A percentile compares a stretch with the other conserved stretches of the same genome.
Evolutionary conservation across 2,329 filamentous ascomycete species (phyloP).

Genomic region (Coccinonectria pachysandricola): DNA sequence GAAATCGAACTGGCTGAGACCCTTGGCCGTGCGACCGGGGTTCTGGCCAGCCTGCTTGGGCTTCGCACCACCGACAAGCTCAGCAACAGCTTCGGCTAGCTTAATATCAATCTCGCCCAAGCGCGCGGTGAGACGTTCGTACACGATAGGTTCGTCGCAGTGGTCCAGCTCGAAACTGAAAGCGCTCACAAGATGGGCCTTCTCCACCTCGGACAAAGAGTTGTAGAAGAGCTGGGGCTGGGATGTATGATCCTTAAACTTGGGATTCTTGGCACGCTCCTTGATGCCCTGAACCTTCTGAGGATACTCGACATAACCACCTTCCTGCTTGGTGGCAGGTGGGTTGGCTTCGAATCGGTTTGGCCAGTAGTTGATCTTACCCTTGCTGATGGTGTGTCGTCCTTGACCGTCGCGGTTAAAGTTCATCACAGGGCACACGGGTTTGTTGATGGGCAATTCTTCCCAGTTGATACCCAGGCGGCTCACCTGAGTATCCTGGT

Average conservation of each 20-base stretch:
- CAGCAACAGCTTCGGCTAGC: conserved; percentile 58
- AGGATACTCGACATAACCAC: conserved; percentile 56
- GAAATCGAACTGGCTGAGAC: conserved; percentile 60
- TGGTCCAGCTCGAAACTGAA: conserved; percentile 71
- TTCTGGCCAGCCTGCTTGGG: conserved; percentile 48
- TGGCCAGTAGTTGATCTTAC: conserved; percentile 59
- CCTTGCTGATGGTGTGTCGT: conserved; percentile 59
- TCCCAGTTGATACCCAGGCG: conserved; percentile 67
- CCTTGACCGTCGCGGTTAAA: conserved; percentile 65
- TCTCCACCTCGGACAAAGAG: conserved; percentile 57
- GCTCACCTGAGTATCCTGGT: conserved; percentile 58
- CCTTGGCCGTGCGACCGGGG: conserved; percentile 56
- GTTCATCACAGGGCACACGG: conserved; percentile 65
- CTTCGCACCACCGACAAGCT: conserved; percentile 55
- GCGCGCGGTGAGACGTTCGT: conserved; percentile 57
- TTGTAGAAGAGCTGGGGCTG: conserved; percentile 81
- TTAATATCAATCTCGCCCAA: conserved; percentile 62
- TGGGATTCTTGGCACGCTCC: conserved; percentile 54
- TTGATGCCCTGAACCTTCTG: conserved; percentile 61
- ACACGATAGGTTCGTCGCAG: conserved; percentile 70
- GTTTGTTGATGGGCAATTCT: conserved; percentile 67
- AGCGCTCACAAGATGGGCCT: conserved; percentile 60
- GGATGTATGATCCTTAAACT: conserved; percentile 68
- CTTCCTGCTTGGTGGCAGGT: conserved; percentile 51
- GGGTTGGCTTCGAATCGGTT: conserved; percentile 52